These are phyloP conservation scores for Theobroma grandiflorum DNA, from an alignment of 441 rosid genomes.

Conservation along the genomic window DNA sequence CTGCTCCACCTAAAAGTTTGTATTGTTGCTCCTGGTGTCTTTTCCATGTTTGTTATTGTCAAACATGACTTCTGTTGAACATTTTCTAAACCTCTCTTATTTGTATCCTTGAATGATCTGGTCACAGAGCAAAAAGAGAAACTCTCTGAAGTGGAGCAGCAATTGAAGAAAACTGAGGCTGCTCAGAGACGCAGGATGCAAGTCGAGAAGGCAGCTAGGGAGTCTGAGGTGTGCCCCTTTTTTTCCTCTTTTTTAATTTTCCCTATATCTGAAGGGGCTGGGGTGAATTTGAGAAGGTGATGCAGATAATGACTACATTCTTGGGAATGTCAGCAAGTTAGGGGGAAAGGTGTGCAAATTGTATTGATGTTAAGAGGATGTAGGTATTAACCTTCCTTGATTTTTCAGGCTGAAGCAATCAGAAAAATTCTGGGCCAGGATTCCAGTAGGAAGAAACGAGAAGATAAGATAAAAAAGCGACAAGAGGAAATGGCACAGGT, in stretches of 20 bases:
- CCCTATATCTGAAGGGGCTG: not conserved
- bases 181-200: constrained; percentile 57
- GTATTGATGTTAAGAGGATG: not conserved
- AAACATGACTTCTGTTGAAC: not conserved
- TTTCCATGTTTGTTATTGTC: constrained; percentile 1
- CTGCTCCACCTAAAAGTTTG: constrained; percentile 62
- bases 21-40: constrained; percentile 16
- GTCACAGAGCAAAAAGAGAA: constrained; percentile 55
- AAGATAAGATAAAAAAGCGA: constrained; percentile 55
- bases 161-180: constrained; percentile 61
- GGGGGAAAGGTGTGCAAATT: not conserved
- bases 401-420: constrained; percentile 58
- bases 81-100: not conserved
- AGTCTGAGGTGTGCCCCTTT: constrained; percentile 47
- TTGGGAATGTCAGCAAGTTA: not conserved
- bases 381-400: constrained; percentile 18
- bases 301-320: not conserved
- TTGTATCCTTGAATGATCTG: not conserved
- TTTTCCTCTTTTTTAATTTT: not conserved
- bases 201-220: constrained; percentile 64
- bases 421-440: constrained; percentile 64
- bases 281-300: constrained; percentile 4
- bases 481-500: constrained; percentile 59
- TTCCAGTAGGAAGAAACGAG: constrained; percentile 60
- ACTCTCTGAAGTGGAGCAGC: constrained; percentile 58